A percentile compares a stretch with the other conserved stretches of the same genome.
These are phyloP conservation scores for Podosphaera fusca DNA, from an alignment of 2,329 filamentous ascomycete species.

Conservation along the genomic window DNA sequence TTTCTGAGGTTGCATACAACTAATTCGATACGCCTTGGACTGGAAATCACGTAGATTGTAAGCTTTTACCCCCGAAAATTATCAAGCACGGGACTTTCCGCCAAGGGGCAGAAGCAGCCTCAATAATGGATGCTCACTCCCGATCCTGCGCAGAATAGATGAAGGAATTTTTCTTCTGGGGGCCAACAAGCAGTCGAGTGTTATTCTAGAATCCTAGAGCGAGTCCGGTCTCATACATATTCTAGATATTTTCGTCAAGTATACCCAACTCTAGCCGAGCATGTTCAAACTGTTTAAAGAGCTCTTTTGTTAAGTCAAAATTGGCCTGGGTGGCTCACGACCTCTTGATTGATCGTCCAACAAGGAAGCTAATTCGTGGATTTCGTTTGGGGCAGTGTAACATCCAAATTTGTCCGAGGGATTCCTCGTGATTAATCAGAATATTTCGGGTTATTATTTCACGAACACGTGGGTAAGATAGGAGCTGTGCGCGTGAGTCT, in stretches of 20 bases:
- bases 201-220: not conserved
- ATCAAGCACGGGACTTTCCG: no score
- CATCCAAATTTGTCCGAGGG: not conserved
- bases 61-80: not conserved
- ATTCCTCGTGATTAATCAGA: not conserved
- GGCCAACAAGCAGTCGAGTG: not conserved
- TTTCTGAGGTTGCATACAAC: not conserved
- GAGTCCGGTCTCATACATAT: not conserved
- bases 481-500: not conserved
- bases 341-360: not conserved
- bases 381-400: not conserved
- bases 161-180: not conserved
- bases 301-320: not conserved
- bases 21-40: not conserved
- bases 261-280: not conserved
- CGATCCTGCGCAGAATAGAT: not conserved
- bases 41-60: not conserved
- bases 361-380: not conserved
- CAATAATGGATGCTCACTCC: not conserved
- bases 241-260: not conserved
- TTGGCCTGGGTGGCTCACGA: not conserved
- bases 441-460: not conserved
- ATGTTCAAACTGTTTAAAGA: not conserved
- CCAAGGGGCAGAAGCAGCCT: not conserved
- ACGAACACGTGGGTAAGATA: not conserved